These are phyloP conservation scores for Podaxis rugospora DNA, from an alignment of 768 basidiomycete genomes.

Conservation along the genomic window DNA sequence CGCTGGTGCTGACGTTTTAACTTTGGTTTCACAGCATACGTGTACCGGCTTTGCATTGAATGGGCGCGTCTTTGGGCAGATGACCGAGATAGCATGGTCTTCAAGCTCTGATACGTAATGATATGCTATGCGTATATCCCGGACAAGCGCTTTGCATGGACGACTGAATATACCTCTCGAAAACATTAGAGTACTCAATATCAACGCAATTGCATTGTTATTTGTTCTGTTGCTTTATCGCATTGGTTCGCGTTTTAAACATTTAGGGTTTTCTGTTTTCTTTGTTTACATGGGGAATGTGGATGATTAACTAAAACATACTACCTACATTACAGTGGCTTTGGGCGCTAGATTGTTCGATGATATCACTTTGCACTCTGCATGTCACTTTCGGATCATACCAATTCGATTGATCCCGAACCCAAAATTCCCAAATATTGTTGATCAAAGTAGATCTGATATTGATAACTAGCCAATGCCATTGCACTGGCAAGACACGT, in stretches of 20 bases:
- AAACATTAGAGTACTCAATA: not conserved
- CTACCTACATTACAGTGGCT: not conserved
- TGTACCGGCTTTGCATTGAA: conserved; percentile 80
- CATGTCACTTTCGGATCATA: not conserved
- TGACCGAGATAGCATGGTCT: conserved; percentile 64
- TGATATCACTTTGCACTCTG: not conserved
- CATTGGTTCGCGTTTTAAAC: too few relatives aligned
- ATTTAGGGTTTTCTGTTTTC: not conserved
- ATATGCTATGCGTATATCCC: not conserved
- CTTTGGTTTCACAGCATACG: conserved; percentile 49
- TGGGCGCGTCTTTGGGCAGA: conserved; percentile 81
- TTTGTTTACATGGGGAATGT: not conserved
- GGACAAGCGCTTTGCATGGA: not conserved
- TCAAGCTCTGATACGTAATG: not conserved
- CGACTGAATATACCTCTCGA: not conserved
- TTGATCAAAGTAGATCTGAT: conserved; percentile 3
- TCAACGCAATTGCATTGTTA: too few relatives aligned
- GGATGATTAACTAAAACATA: not conserved
- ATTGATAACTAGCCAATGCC: not conserved
- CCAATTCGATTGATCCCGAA: not conserved
- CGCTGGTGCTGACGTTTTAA: not conserved
- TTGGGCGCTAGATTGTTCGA: not conserved
- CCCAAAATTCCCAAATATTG: not conserved
- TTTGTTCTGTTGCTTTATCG: too few relatives aligned
- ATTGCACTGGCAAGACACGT: conserved; percentile 5